Base-by-base conservation (phyloP, 192 early-diverging fungal genomes). In the Diversispora eburnea region DNA sequence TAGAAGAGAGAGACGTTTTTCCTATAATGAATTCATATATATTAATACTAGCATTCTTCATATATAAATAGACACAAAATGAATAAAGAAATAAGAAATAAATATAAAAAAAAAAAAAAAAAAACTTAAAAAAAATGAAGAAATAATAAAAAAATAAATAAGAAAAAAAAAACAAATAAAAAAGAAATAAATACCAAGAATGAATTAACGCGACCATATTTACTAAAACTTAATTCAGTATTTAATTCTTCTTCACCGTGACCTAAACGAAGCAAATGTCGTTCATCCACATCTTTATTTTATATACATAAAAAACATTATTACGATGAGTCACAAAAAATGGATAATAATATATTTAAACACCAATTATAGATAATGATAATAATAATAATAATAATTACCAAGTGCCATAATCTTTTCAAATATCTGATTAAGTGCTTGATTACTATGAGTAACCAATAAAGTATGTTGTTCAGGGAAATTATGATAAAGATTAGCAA, bases 381-480 rank as follows among this genome's bases (percentile, higher is more conserved):
- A 22, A 7, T 66, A 48, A 66, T 13, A 15, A 63, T 43, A 8
- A 15, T 43, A 43, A 15, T 63, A 22, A 43, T 9, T 59, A 75
- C 67, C 67, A 67, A 93, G 78, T 4, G 83, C 89, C 45, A 92
- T 88, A 67, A 99, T 97, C 75, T 98, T 98, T 78, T 93, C 95
- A 76, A 99, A 99, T 51, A 99, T 86, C 69, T 99, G 97, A 82
- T 98, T 98, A 49, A 99, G 84, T n/a, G 97, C 97, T 79, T 98
- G 96, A 79, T 99, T 99, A 54, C 93, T 96, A 76, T 97, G 95
- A 3, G 98, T 97, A 12, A 99, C 84, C 4, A 99, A 79, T 22
- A 99, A 86, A 15, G 91, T 98, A 58, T 94, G 96, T 75, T 98
- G 90, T 13, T 88, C 81, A 0, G 95, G 74, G 81, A 88, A 83